A percentile compares a stretch with the other conserved stretches of the same genome.
phyloP scores from a whole-genome alignment of 805 yeast genomes.

The Candida ulmi region DNA sequence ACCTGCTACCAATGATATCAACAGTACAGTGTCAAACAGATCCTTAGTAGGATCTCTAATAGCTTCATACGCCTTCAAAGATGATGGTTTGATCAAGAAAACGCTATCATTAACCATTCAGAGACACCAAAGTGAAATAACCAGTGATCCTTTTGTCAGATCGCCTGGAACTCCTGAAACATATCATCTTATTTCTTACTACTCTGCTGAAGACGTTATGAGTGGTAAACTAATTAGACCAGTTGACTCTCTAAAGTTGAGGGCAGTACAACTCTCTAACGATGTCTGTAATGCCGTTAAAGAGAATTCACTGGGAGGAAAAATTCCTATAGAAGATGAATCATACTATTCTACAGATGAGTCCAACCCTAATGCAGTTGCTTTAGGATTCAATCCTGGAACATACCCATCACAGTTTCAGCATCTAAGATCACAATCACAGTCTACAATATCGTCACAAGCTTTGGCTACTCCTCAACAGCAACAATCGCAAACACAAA shows the following conservation, averaged over 20 bases:
- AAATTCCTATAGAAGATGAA: conserved; percentile 42
- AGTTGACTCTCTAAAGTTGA: conserved; percentile 42
- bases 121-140: background rate
- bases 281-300: conserved; percentile 52
- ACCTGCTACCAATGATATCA: too few species aligned
- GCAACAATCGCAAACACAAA: too few species aligned
- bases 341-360: conserved; percentile 42
- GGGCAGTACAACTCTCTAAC: conserved; percentile 40
- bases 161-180: conserved; percentile 32
- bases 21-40: conserved; percentile 21
- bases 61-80: conserved; percentile 59
- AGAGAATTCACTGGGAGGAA: conserved; percentile 55
- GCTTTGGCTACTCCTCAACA: too few species aligned
- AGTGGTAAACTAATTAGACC: conserved; percentile 55
- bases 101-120: conserved; percentile 47
- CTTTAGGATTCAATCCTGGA: conserved; percentile 15
- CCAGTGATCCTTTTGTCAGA: background rate
- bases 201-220: conserved; percentile 67
- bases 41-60: conserved; percentile 51
- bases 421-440: too few species aligned
- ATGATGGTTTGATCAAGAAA: conserved; percentile 74
- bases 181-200: conserved; percentile 75
- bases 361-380: conserved; percentile 16
- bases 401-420: background rate
- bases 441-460: too few species aligned